Percentiles rank a stretch among this genome's conserved stretches.
These are phyloP conservation scores for Jackrogersella minutella DNA, from an alignment of 495 filamentous ascomycete species.

Conservation along the genomic window DNA sequence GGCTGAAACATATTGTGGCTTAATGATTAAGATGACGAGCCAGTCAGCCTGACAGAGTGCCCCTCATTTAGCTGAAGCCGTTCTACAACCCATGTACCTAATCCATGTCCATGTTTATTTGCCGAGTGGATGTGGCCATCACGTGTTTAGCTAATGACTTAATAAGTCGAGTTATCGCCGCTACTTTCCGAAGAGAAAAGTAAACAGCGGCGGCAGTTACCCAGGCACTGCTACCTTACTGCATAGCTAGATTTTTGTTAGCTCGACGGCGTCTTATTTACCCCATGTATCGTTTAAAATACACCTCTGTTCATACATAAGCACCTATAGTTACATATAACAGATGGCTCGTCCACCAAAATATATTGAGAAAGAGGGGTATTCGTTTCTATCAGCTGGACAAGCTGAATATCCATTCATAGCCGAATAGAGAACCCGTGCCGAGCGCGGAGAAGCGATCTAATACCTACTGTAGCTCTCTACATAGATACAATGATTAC, in stretches of 20 bases:
- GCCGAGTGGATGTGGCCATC: neutral
- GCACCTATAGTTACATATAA: neutral
- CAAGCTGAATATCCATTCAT: constrained; percentile 22
- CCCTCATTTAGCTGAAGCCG: constrained; percentile 18
- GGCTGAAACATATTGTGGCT: no score
- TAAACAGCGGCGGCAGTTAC: constrained; percentile 22
- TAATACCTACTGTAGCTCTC: no score
- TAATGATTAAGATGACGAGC: neutral
- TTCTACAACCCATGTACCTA: constrained; percentile 1
- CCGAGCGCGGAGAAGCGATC: constrained; percentile 41
- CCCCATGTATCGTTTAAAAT: constrained; percentile 9
- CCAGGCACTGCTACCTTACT: no score
- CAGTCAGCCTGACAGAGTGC: neutral
- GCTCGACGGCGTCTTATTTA: constrained; percentile 31
- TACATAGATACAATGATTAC: neutral
- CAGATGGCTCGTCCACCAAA: neutral
- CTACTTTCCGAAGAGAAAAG: constrained; percentile 17
- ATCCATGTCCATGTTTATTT: constrained; percentile 15
- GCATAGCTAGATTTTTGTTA: no score
- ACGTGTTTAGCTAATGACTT: constrained; percentile 5
- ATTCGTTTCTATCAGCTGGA: neutral
- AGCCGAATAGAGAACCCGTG: constrained; percentile 41
- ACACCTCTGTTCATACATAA: neutral
- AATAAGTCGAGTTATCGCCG: constrained; percentile 8
- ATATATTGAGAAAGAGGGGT: constrained; percentile 9